Evolutionary conservation across 257 asterid genomes (phyloP), one percentile per base, ranked within the genome.

Genomic region (Solanum infundibuliforme): DNA sequence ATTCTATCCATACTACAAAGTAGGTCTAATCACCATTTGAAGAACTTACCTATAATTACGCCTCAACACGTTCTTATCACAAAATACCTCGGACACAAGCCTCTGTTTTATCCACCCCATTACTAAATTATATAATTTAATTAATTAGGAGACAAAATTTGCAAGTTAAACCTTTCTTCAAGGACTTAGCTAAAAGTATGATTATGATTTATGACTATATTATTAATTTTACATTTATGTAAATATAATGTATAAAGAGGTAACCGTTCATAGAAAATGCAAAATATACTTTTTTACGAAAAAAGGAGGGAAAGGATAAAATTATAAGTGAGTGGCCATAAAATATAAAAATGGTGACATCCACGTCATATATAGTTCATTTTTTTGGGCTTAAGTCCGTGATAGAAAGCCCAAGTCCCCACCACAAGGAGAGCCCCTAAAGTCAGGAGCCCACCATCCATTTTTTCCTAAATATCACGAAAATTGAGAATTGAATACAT

Each of bases 341-440:
- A 66, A 38, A 38, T 11, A 5, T 23, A 69, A 69, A 38, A 75
- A 82, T 84, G 74, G 90, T 89, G 93, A 83, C 35, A 23, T 87
- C 92, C 93, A 87, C 90, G 81, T 88, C 92, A 87, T 36, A 23
- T 60, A 20, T 41, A 16, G 73, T 48, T 72, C 23, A 23, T 85
- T 74, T 75, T 69, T 73, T 73, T 48, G 23, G 55, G 52, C n/a
- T 83, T 4, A 85, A 48, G 13, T 69, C 83, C 5, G 4, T 77
- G n/a, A 77, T 39, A 39, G 84, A 77, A n/a, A 77, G 36, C 60
- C 62, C 55, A 43, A 77, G 36, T 79, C 38, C 66, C 84, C 25
- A 77, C 65, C 84, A 77, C 60, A 41, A 77, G 23, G 25, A 77
- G 36, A 77, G 13, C 84, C 65, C 46, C 83, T 21, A 36, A 74